Evolutionary conservation across 306 rosid genomes (phyloP), one percentile per base, ranked within the genome.

Genomic region (Ceratonia siliqua): DNA sequence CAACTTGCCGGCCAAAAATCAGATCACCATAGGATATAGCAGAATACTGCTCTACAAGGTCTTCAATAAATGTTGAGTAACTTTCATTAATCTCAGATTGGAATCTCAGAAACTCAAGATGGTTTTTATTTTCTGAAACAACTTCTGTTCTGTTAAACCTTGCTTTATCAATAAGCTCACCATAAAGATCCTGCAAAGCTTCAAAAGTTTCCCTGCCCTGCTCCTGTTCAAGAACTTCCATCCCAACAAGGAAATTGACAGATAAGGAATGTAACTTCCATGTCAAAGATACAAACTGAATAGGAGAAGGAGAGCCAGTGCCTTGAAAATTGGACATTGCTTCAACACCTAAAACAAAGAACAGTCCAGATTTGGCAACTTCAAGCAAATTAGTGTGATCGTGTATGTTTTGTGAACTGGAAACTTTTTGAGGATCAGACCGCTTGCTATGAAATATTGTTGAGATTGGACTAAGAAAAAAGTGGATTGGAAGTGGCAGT

Each of bases 191-290:
- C 87, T 94, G 97, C 83, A 94, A 87, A 73, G 90, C 89, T 84
- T 87, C 93, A 82, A 83, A 94, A 56, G 78, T 65, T 58, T 83
- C 93, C 83, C 91, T 89, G 32, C 85, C 75, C 86, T 82, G 88
- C 68, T 87, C 85, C 62, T 90, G 92, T 68, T 86, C 97, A 72
- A 94, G 81, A 71, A 91, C 73, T 28, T 83, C 90, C 95, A 94
- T 94, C 69, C 95, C 98, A 50, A 82, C 78, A 62, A 94, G 90
- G 81, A 94, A 88, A 81, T 84, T 82, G 78, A 91, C 88, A 74
- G 98, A 91, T 61, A 94, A 83, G 35, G 96, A 87, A 79, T 91
- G 98, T 20, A 94, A 79, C 82, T 94, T 94, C 98, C 98, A 94
- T 14, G 89, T 92, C 80, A 91, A 75, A 0, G 98, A 85, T 55